Base-by-base conservation (phyloP, 176 grass and related monocot genomes). In the Otatea glauca region DNA sequence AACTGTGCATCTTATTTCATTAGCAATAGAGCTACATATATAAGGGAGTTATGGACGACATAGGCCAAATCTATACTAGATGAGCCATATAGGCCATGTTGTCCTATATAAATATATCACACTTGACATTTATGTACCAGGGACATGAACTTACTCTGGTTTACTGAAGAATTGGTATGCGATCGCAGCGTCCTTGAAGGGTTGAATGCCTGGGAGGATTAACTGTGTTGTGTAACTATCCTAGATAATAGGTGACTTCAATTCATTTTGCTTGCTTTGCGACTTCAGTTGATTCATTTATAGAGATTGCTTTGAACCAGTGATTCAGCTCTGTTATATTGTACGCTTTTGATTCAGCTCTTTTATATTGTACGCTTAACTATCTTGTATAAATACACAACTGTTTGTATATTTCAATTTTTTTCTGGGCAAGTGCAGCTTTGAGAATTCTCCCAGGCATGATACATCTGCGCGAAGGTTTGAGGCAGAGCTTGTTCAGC, bases 401-500 rank as follows among this genome's bases (percentile, higher is more conserved):
- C 5, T 65, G 24, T 77, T 12, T 47, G 8, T 43, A 38, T 48
- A 42, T 80, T 44, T 80, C 48, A 59, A 63, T 81, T 86, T 72
- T 10, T 90, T 88, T 78, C 20, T 88, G 41, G 32, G 50, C 56
- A 83, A 65, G 48, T 88, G 71, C 89, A 98, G 95, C 83, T 98
- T 98, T 88, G 95, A 95, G 83, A 86, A 87, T 60, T 98, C 91
- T 80, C 87, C 95, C 54, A 92, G 91, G 62, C 92, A 92, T 80
- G 95, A 95, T 88, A 72, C 76, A 16, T 85, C 83, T 50, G 70
- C 88, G 78, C 91, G 68, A 79, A 90, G 65, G 83, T 98, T 95
- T 86, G 92, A 98, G 77, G 80, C 92, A 68, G 92, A 95, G 53
- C 95, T 98, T 86, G 92, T 89, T 71, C 91, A 95, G 47, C 90